Evolutionary conservation across 164 flowering plant genomes (phyloP).

Genomic region (Umbellularia californica): DNA sequence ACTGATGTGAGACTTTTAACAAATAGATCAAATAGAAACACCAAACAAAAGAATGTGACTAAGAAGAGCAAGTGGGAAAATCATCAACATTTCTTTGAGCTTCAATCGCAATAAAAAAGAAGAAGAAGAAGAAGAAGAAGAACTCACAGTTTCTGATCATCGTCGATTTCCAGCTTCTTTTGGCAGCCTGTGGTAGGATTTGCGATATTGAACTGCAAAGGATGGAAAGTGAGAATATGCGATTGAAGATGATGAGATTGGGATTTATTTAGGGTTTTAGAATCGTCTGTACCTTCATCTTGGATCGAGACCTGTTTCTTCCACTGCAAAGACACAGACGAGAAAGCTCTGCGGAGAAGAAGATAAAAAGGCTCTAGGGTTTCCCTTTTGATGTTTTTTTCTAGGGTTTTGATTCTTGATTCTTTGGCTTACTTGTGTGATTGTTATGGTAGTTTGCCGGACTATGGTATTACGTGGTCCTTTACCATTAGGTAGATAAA

Average conservation of each 20-base stretch:
- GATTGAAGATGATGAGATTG: not conserved
- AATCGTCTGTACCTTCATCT: not conserved
- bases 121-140: not conserved
- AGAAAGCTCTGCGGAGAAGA: not conserved
- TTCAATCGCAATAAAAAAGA: not conserved
- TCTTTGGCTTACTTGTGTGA: not conserved
- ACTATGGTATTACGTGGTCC: not conserved
- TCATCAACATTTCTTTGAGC: too few species aligned
- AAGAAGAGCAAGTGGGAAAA: too few species aligned
- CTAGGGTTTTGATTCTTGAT: not conserved
- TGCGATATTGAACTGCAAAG: conserved; percentile 15
- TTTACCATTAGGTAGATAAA: not conserved
- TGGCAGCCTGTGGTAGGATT: conserved; percentile 15
- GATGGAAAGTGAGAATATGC: not conserved
- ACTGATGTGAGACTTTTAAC: too few species aligned
- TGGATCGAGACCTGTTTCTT: not conserved
- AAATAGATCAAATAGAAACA: too few species aligned
- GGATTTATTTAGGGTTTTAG: not conserved
- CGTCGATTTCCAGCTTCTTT: conserved; percentile 19
- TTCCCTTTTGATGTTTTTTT: not conserved
- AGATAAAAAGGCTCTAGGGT: not conserved
- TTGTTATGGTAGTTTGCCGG: not conserved
- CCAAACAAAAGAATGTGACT: too few species aligned
- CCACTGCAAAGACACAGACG: not conserved
- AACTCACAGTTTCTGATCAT: conserved; percentile 15